Base-by-base conservation (phyloP, 176 grass and related monocot genomes). In the Rhynchospora pubera region DNA sequence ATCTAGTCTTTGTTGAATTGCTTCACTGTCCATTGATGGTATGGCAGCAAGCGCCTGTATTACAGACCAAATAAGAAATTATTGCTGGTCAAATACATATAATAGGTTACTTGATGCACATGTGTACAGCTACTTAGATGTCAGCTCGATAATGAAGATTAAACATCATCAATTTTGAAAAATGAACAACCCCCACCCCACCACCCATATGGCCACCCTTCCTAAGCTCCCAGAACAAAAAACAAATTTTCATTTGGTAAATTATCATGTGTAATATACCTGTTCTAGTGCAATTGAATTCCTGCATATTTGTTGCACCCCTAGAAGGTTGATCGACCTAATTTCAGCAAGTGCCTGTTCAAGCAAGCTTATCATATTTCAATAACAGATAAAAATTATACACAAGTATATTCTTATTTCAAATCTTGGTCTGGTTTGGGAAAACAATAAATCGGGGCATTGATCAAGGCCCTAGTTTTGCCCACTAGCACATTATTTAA, bases 271-370 rank as follows among this genome's bases (percentile, higher is more conserved):
- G 6, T 18, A 77, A 30, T 10, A 12, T 77, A 98, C 96, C 92
- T 94, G 96, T 87, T 98, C 96, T 42, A 98, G 75, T 80, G 96
- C 96, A 85, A 94, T 89, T 11, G 89, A 94, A 75, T 98, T 98
- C 81, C 90, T 98, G 87, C 96, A 98, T 88, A 98, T 95, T 87
- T 98, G 96, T 77, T 98, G 96, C 52, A 98, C 96, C 28, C 96
- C 96, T 80, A 98, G 79, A 81, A 98, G 82, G 76, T 98, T 98
- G 78, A 98, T 95, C 62, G 92, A 98, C 85, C 88, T 98, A 86
- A 98, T 98, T 77, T 94, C 89, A 87, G 87, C 78, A 15, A 98
- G 87, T 78, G 92, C 96, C 95, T 97, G 81, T 71, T 84, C 32
- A 2, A 83, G 81, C 10, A 85, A 57, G 9, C 42, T 48, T 80